Evolutionary conservation across 257 asterid species (phyloP).

Genomic region (Perilla frutescens): DNA sequence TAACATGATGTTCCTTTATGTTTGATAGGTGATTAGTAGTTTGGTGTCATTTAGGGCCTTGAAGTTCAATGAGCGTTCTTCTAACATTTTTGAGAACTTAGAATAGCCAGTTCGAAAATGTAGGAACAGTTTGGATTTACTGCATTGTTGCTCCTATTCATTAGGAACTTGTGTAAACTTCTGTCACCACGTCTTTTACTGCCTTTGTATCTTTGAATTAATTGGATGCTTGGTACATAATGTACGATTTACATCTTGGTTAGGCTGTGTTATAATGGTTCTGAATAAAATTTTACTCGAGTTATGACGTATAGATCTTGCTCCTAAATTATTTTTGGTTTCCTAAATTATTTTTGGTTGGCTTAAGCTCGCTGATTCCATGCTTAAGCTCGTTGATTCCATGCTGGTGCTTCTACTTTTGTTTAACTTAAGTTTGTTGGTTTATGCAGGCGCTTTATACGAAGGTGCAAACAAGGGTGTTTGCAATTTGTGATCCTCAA

Average conservation of each 20-base stretch:
- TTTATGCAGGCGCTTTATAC: slow-evolving; percentile 87
- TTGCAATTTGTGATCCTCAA: slow-evolving; percentile 97
- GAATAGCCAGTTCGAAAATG: not conserved
- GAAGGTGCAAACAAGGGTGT: slow-evolving; percentile 98
- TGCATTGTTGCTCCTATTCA: slow-evolving; percentile 8
- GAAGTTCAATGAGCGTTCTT: slow-evolving; percentile 14
- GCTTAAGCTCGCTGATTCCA: not conserved
- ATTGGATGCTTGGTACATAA: slow-evolving; percentile 21
- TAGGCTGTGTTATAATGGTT: slow-evolving; percentile 9
- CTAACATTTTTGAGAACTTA: slow-evolving; percentile 17
- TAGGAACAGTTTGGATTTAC: not conserved
- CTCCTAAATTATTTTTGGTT: slow-evolving; percentile 14
- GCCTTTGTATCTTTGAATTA: slow-evolving; percentile 4
- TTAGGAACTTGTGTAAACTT: slow-evolving; percentile 24
- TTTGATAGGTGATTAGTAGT: slow-evolving; percentile 11
- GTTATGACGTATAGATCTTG: slow-evolving; percentile 12
- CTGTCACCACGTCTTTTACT: slow-evolving; percentile 11
- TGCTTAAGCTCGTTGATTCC: slow-evolving; percentile 4
- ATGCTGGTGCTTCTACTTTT: slow-evolving; percentile 66
- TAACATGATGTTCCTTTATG: not conserved
- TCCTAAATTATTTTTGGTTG: not conserved
- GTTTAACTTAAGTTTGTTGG: slow-evolving; percentile 22
- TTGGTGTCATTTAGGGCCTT: slow-evolving; percentile 12
- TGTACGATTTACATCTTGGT: not conserved
- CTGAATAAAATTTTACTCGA: not conserved